Evolutionary conservation across 1,284 basidiomycete genomes (phyloP), one percentile per base, ranked within the genome.

Genomic region (Volvariella surrecta): DNA sequence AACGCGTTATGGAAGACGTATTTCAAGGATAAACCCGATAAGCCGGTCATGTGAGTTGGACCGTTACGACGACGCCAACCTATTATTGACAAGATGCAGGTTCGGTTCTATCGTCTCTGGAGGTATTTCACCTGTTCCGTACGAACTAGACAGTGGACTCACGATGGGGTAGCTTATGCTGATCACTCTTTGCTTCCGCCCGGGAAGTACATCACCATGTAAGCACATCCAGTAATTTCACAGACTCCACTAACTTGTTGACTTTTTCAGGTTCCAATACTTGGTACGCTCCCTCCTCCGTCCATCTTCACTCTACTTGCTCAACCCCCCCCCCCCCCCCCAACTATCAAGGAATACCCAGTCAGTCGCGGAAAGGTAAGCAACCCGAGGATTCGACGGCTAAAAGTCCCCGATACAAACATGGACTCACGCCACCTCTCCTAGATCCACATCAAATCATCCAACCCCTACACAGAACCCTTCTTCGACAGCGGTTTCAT

Each of bases 1-100:
- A 78, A 79, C 50, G 66, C 68, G 49, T 71, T 80, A 37, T 84
- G 76, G 76, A 58, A 83, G 54, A 68, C 45, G 19, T 82, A 82
- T 62, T 84, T 82, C 70, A 81, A 78, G 66, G 74, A 83, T 63
- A 82, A 82, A 63, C 80, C 81, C 45, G 80, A 84, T 67, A 83
- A 82, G 66, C 81, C 81, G 2, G 76, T 83, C 47, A 81, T 83
- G 76, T 73, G 54, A 37, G 54, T 48, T 18, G 7, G 37, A 4
- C 10, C 24, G 6, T 11, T 6, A 6, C 24, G 11, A 6, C 24
- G 24, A 6, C 24, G 17, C 32, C 38, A 40, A n/a, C 21, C 35
- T 15, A 32, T 22, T 6, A 6, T 28, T 28, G 24, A 11, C 38
- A 13, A 35, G 11, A 44, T 35, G n/a, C 42, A 71, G 70, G 70